phyloP scores from a whole-genome alignment of 2,329 filamentous ascomycete species.

The Cadophora gregata region DNA sequence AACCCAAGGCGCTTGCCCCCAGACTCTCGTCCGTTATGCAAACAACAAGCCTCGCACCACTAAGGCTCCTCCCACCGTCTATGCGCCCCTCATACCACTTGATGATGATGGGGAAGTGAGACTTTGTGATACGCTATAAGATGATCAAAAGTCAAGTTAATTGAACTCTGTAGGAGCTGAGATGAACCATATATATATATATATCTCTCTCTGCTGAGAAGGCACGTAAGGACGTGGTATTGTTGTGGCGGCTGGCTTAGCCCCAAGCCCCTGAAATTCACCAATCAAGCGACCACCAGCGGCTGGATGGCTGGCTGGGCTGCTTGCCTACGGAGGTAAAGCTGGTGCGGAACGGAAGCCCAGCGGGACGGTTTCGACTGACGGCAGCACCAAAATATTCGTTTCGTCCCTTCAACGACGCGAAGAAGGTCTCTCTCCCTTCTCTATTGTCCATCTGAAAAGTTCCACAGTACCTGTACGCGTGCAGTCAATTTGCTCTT shows the following conservation, averaged over 20 bases:
- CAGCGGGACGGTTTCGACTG: neutral
- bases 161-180: neutral
- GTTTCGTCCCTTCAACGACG: neutral
- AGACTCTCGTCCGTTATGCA: conserved; percentile 1
- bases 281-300: neutral
- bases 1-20: conserved; percentile 8
- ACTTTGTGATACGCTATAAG: neutral
- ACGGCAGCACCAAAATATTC: neutral
- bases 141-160: neutral
- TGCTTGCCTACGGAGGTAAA: too few species aligned
- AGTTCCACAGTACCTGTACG: neutral
- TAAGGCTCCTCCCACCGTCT: neutral
- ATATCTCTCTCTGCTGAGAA: neutral
- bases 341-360: neutral
- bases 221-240: neutral
- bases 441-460: too few species aligned
- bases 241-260: conserved; percentile 4
- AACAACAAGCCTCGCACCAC: neutral
- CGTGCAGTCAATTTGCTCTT: neutral
- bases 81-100: neutral
- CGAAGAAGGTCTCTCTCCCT: neutral
- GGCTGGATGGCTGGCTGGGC: conserved; percentile 4
- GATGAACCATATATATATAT: neutral
- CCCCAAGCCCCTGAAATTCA: conserved; percentile 2
- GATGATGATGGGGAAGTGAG: neutral